Evolutionary conservation across 2,329 filamentous ascomycete species (phyloP), one percentile per base, ranked within the genome.

Genomic region (Cephalotrichum gorgonifer): DNA sequence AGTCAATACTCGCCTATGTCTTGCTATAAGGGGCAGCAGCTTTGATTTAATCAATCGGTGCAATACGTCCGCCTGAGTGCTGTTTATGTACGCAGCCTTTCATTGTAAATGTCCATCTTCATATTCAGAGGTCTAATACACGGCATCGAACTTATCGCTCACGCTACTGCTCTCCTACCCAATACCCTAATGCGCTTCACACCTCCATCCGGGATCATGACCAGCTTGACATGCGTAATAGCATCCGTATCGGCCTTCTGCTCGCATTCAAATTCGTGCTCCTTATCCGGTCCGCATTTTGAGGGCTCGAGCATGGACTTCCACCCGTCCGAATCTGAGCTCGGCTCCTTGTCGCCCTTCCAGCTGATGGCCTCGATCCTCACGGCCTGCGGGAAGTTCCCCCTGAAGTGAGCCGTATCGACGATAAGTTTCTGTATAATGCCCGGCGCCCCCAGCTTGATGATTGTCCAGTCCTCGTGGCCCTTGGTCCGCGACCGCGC

Each of bases 191-290:
- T 76, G 54, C 90, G 74, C 79, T 95, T 95, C 3, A 96, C 86
- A 23, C 91, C 90, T 30, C 91, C 90, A 65, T 97, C 90, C 0
- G 91, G 91, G 56, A 95, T 88, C 62, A 96, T 93, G 30, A 88
- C 86, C 62, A 97, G 72, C 75, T 95, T 96, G 22, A 90, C 81
- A 67, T 93, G 89, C 12, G 85, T 88, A 59, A 88, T 86, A 2
- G 72, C 68, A 9, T 28, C 46, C 6, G 43, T 20, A 20, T 15
- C 14, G 11, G 11, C 38, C 33, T 26, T 14, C 61, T 72, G 74
- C 33, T 79, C 78, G 48, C 70, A 75, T 28, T 66, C 69, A 61
- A 85, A 86, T 54, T 77, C 74, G 62, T 88, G 85, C 68, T 89
- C 85, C 57, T 73, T 71, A 62, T 91, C 86, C 17, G 86, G 82